phyloP scores from a whole-genome alignment of 2,329 filamentous ascomycete genomes.

The Neofusicoccum ribis region DNA sequence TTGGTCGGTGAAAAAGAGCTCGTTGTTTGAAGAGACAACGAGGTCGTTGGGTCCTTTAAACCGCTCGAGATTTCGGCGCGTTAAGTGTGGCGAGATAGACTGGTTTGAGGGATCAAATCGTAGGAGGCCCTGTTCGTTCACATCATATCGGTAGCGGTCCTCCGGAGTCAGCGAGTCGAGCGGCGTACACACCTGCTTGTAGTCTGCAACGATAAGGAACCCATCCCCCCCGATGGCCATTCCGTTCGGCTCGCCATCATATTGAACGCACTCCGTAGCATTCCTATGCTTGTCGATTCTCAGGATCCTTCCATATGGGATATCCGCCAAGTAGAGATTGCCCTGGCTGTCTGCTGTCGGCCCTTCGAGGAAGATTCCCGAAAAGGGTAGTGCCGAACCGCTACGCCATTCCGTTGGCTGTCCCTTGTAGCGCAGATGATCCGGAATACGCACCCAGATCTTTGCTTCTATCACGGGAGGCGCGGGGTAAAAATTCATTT shows the following conservation, averaged over 20 bases:
- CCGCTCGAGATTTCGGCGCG: slow-evolving; percentile 42
- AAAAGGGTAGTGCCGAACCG: slow-evolving; percentile 35
- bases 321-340: slow-evolving; percentile 42
- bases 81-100: slow-evolving; percentile 33
- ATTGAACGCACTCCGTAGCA: slow-evolving; percentile 34
- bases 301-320: slow-evolving; percentile 44
- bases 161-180: too few species aligned
- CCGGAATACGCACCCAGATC: slow-evolving; percentile 39
- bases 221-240: slow-evolving; percentile 38
- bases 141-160: too few species aligned
- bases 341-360: slow-evolving; percentile 35
- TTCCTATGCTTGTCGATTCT: slow-evolving; percentile 34
- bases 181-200: slow-evolving; percentile 39
- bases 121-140: slow-evolving; percentile 37
- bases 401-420: slow-evolving; percentile 42
- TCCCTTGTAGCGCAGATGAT: slow-evolving; percentile 29
- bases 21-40: slow-evolving; percentile 38
- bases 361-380: slow-evolving; percentile 45
- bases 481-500: slow-evolving; percentile 40
- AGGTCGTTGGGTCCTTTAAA: slow-evolving; percentile 49
- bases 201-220: slow-evolving; percentile 41
- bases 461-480: slow-evolving; percentile 38
- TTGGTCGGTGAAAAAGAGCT: slow-evolving; percentile 49
- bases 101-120: slow-evolving; percentile 34
- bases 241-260: slow-evolving; percentile 47